phyloP scores from a whole-genome alignment of 257 asterid species.

The Capsicum rhomboideum region DNA sequence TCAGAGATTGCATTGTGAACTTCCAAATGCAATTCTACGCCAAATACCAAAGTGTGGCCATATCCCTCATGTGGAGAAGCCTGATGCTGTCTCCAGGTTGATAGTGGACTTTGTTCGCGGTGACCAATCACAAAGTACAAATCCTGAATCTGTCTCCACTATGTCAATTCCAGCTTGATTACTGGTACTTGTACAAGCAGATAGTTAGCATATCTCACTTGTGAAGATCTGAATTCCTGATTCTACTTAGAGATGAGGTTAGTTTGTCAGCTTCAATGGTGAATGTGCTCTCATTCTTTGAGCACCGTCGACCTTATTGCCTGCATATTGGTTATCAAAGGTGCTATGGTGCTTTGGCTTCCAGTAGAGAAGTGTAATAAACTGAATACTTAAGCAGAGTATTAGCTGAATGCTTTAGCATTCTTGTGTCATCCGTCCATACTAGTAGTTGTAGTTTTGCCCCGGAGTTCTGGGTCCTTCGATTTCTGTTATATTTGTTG shows the following conservation, averaged over 20 bases:
- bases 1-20: conserved; percentile 79
- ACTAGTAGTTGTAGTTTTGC: too few relatives aligned
- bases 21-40: conserved; percentile 62
- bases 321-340: neutral
- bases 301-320: neutral
- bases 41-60: conserved; percentile 86
- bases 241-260: neutral
- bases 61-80: conserved; percentile 89
- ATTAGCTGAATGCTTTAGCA: neutral
- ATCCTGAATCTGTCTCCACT: neutral
- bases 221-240: neutral
- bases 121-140: conserved; percentile 9
- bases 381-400: neutral
- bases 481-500: too few relatives aligned
- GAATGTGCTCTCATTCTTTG: neutral
- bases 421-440: too few relatives aligned
- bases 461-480: too few relatives aligned
- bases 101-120: conserved; percentile 42
- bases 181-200: neutral
- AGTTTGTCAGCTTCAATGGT: neutral
- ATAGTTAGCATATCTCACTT: neutral
- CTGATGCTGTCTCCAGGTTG: conserved; percentile 57
- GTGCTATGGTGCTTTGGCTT: neutral
- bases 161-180: neutral
- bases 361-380: neutral